Conservation (phyloP, 176 grass and related monocot species). For the Oryza australiensis region DNA sequence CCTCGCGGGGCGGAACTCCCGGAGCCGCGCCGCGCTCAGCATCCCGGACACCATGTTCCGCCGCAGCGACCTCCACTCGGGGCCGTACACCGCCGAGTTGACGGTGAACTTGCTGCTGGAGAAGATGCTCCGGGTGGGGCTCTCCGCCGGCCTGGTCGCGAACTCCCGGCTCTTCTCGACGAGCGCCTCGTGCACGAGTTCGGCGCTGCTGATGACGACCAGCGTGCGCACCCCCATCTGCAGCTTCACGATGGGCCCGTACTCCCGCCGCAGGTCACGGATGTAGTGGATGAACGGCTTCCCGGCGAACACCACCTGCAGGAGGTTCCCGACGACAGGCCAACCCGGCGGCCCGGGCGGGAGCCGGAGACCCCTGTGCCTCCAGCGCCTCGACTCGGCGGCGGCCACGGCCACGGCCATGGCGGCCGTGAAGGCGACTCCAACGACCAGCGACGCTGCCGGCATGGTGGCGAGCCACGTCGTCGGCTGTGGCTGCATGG, state of each 20-base stretch:
- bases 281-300: constrained; percentile 90
- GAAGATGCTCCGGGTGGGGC: constrained; percentile 74
- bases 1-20: constrained; percentile 56
- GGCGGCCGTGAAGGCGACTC: constrained; percentile 29
- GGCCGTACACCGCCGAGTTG: constrained; percentile 78
- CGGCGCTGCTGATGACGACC: constrained; percentile 72
- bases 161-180: constrained; percentile 70
- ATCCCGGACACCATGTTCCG: constrained; percentile 98
- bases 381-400: not conserved
- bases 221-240: constrained; percentile 87
- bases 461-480: constrained; percentile 13
- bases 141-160: constrained; percentile 75
- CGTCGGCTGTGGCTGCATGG: constrained; percentile 21
- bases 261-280: constrained; percentile 54
- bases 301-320: constrained; percentile 80
- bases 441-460: not conserved
- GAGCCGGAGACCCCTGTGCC: constrained; percentile 49
- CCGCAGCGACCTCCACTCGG: constrained; percentile 79
- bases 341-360: constrained; percentile 71
- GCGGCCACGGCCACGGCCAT: constrained; percentile 4
- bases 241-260: constrained; percentile 80
- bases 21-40: constrained; percentile 64
- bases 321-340: constrained; percentile 84
- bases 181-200: constrained; percentile 80
- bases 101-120: constrained; percentile 90